A percentile compares a stretch with the other conserved stretches of the same genome.
These are phyloP conservation scores for Chrysosporium keratinophilum DNA, from an alignment of 2,329 filamentous ascomycete genomes.

Conservation along the genomic window DNA sequence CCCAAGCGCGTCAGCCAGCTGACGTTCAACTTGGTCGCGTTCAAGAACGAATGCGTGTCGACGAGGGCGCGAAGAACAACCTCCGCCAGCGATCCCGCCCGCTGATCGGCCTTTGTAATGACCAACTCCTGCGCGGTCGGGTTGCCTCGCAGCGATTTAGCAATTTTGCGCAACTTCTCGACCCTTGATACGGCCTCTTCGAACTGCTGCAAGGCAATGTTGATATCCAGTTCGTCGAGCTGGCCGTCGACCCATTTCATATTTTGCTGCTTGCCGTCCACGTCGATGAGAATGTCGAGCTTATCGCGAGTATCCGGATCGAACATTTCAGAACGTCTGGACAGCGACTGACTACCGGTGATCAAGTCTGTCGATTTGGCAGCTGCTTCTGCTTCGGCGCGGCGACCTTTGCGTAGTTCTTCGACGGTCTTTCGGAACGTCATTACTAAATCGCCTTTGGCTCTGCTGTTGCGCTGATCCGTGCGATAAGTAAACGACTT, in stretches of 20 bases:
- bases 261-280: constrained; percentile 93
- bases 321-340: constrained; percentile 69
- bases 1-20: constrained; percentile 76
- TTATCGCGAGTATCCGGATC: constrained; percentile 69
- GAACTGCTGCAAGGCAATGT: constrained; percentile 82
- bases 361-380: constrained; percentile 77
- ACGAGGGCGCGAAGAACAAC: constrained; percentile 68
- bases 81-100: constrained; percentile 64
- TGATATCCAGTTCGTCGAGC: constrained; percentile 91
- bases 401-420: constrained; percentile 72
- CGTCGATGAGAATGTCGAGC: constrained; percentile 71
- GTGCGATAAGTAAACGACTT: constrained; percentile 94
- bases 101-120: constrained; percentile 77
- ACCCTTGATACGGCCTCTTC: constrained; percentile 74
- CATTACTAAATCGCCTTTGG: constrained; percentile 71
- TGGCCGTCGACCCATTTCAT: constrained; percentile 91
- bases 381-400: constrained; percentile 77
- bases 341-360: constrained; percentile 57
- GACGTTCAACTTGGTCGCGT: constrained; percentile 69
- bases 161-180: constrained; percentile 72
- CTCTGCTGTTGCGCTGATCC: constrained; percentile 64
- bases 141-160: constrained; percentile 73
- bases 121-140: constrained; percentile 83
- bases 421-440: constrained; percentile 90
- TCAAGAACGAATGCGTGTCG: constrained; percentile 64